Evolutionary conservation across 306 rosid genomes (phyloP).

Genomic region (Cajanus cajan): DNA sequence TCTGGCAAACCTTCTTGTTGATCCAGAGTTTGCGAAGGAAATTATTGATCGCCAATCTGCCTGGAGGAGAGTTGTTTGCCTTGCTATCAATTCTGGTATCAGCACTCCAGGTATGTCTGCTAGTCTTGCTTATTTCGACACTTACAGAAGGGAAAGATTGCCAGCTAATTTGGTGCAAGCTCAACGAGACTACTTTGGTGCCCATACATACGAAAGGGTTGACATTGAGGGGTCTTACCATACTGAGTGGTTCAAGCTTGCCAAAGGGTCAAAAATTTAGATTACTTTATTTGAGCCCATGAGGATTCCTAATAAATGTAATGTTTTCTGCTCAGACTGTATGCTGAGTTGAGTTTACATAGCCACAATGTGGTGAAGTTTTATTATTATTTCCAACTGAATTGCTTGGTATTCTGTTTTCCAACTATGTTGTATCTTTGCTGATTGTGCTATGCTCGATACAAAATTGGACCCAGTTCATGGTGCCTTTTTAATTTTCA

Average conservation of each 20-base stretch:
- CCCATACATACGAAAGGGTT: constrained; percentile 83
- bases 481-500: constrained; percentile 18
- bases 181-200: constrained; percentile 91
- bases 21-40: constrained; percentile 90
- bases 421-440: constrained; percentile 27
- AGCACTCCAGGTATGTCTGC: constrained; percentile 95
- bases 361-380: constrained; percentile 37
- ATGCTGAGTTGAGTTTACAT: constrained; percentile 47
- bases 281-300: constrained; percentile 12
- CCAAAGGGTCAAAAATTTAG: constrained; percentile 58
- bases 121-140: constrained; percentile 88
- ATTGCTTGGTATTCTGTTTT: constrained; percentile 22
- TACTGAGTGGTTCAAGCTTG: constrained; percentile 94
- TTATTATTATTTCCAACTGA: constrained; percentile 27
- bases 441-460: constrained; percentile 23
- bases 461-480: neutral
- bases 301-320: constrained; percentile 41
- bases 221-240: constrained; percentile 82
- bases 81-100: constrained; percentile 82
- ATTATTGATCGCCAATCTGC: constrained; percentile 80
- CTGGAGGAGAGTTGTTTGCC: constrained; percentile 87
- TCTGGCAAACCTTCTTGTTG: constrained; percentile 91
- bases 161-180: constrained; percentile 96
- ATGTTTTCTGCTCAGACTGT: constrained; percentile 54
- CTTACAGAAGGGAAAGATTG: constrained; percentile 73